A percentile compares a stretch with the other conserved stretches of the same genome.
phyloP scores from a whole-genome alignment of 495 filamentous ascomycete genomes.

The Aspergillus avenaceus region DNA sequence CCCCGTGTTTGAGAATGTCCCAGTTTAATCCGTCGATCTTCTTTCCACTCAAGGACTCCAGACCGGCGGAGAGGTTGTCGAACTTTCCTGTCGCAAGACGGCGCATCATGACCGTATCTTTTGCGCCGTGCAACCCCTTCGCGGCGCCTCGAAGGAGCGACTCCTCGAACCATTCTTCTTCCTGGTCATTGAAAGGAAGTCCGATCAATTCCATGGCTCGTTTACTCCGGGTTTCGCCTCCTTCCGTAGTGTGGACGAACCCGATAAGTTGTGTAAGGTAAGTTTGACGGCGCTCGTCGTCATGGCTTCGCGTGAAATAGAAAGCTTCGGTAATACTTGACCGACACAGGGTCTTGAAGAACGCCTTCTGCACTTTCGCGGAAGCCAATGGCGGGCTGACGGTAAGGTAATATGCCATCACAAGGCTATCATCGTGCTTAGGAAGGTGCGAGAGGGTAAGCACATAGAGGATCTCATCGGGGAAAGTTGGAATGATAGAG shows the following conservation, averaged over 20 bases:
- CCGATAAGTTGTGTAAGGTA: conserved; percentile 67
- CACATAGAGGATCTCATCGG: conserved; percentile 70
- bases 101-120: conserved; percentile 67
- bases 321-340: conserved; percentile 68
- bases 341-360: conserved; percentile 64
- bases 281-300: conserved; percentile 52
- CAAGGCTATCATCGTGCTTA: conserved; percentile 57
- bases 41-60: conserved; percentile 41
- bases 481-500: conserved; percentile 70
- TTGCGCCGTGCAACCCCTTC: conserved; percentile 55
- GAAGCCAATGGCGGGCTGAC: conserved; percentile 61
- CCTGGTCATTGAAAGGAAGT: conserved; percentile 60
- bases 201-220: conserved; percentile 66
- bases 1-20: conserved; percentile 42
- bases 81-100: conserved; percentile 54
- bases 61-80: conserved; percentile 25
- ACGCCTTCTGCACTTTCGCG: conserved; percentile 52
- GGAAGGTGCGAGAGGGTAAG: conserved; percentile 58
- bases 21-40: conserved; percentile 52
- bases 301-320: conserved; percentile 62
- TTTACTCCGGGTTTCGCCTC: conserved; percentile 43
- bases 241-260: conserved; percentile 49
- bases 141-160: conserved; percentile 59
- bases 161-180: conserved; percentile 70
- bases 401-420: conserved; percentile 73